These are phyloP conservation scores for Myriosclerotinia curreyana DNA, from an alignment of 2,329 filamentous ascomycete species.

Conservation along the genomic window DNA sequence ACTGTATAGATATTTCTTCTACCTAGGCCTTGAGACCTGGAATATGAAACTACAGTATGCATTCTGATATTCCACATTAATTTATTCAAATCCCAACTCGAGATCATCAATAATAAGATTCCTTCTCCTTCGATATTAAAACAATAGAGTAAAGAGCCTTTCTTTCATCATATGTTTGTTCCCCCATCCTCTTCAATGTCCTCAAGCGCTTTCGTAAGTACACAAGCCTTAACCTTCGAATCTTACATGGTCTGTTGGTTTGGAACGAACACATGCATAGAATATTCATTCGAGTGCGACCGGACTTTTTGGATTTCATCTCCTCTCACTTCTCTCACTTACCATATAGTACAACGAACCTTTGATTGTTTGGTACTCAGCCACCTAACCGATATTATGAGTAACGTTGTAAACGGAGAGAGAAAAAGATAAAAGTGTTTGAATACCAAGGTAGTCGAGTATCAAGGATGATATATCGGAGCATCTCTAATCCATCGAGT, in stretches of 20 bases:
- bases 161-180: neutral
- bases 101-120: neutral
- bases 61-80: neutral
- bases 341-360: neutral
- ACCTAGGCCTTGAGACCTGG: too few species aligned
- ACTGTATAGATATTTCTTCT: too few species aligned
- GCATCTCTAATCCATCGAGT: neutral
- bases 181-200: neutral
- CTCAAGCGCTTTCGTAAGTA: neutral
- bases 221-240: conserved; percentile 1
- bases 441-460: neutral
- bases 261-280: conserved; percentile 9
- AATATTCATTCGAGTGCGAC: neutral
- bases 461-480: neutral
- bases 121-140: neutral
- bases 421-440: neutral
- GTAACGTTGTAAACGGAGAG: neutral
- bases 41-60: neutral
- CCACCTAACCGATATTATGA: neutral
- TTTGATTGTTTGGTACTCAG: neutral
- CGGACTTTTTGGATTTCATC: neutral
- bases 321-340: conserved; percentile 4
- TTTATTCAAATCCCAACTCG: neutral
- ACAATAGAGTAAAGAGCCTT: neutral
- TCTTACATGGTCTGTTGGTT: conserved; percentile 8